These are phyloP conservation scores for Aureobasidium lini DNA, from an alignment of 2,329 filamentous ascomycete species.

Conservation along the genomic window DNA sequence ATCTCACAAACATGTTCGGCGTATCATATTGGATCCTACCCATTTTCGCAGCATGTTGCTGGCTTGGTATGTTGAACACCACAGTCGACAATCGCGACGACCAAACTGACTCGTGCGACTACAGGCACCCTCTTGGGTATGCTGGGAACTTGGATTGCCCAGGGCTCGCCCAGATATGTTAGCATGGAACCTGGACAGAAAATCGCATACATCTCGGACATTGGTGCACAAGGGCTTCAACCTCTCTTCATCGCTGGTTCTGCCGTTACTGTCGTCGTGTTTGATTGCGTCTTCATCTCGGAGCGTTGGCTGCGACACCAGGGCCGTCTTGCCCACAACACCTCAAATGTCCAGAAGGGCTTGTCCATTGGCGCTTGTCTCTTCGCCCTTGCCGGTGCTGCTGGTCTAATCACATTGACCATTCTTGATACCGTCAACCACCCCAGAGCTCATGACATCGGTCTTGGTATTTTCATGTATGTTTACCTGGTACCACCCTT, in stretches of 20 bases:
- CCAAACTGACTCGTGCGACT: background rate
- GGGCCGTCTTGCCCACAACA: slow-evolving; percentile 71
- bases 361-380: slow-evolving; percentile 56
- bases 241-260: slow-evolving; percentile 72
- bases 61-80: slow-evolving; percentile 40
- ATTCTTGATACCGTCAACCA: slow-evolving; percentile 78
- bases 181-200: slow-evolving; percentile 52
- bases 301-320: slow-evolving; percentile 81
- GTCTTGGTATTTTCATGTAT: slow-evolving; percentile 71
- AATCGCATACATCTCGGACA: slow-evolving; percentile 52
- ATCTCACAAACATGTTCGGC: slow-evolving; percentile 28
- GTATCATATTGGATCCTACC: slow-evolving; percentile 57
- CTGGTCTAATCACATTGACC: slow-evolving; percentile 71
- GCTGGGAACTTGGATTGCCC: slow-evolving; percentile 60
- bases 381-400: slow-evolving; percentile 66
- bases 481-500: slow-evolving; percentile 13
- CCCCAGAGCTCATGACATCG: slow-evolving; percentile 61
- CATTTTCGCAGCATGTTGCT: slow-evolving; percentile 55
- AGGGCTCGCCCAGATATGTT: slow-evolving; percentile 49
- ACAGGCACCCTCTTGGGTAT: slow-evolving; percentile 59
- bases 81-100: background rate
- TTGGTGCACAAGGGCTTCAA: slow-evolving; percentile 57
- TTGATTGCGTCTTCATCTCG: slow-evolving; percentile 71
- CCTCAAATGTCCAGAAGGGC: slow-evolving; percentile 53
- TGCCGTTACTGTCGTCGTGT: slow-evolving; percentile 64